Conservation (phyloP, 225 moss, liverwort and hornwort species). For the Takakia lepidozioides region DNA sequence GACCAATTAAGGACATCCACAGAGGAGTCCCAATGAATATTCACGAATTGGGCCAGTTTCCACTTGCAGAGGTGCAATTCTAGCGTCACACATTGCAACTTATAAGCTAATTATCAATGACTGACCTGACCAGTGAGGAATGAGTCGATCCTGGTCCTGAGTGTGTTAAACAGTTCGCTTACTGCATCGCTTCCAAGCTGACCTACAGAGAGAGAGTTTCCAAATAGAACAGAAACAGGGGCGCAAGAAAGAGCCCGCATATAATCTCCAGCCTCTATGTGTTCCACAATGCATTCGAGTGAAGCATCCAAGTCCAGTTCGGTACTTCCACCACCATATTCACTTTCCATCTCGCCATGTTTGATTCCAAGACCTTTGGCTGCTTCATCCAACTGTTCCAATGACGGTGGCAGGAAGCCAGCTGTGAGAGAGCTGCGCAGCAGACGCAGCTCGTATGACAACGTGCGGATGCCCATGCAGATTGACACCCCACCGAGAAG, state of each 20-base stretch:
- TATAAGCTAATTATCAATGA: not conserved
- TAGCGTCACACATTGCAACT: not conserved
- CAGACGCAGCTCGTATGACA: constrained; percentile 42
- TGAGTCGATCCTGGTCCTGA: constrained; percentile 22
- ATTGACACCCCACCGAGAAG: no score
- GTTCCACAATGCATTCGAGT: constrained; percentile 30
- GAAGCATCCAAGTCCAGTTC: constrained; percentile 15
- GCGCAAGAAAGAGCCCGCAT: constrained; percentile 23
- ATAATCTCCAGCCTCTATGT: constrained; percentile 49
- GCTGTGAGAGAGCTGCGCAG: constrained; percentile 41
- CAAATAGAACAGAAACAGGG: constrained; percentile 16
- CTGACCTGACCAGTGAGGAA: constrained; percentile 35
- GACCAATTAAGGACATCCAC: no score
- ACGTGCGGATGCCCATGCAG: constrained; percentile 42
- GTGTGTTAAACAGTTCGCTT: constrained; percentile 25
- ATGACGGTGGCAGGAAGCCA: not conserved
- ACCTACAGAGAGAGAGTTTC: constrained; percentile 3
- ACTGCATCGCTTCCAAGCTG: constrained; percentile 7
- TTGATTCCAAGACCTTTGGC: not conserved
- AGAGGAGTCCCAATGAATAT: no score
- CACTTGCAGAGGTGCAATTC: no score
- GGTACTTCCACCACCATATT: constrained; percentile 1
- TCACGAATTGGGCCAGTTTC: no score
- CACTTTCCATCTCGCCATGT: not conserved
- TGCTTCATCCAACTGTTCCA: not conserved